These are phyloP conservation scores for Blastobotrys attinorum DNA, from an alignment of 805 yeast species.

Conservation along the genomic window DNA sequence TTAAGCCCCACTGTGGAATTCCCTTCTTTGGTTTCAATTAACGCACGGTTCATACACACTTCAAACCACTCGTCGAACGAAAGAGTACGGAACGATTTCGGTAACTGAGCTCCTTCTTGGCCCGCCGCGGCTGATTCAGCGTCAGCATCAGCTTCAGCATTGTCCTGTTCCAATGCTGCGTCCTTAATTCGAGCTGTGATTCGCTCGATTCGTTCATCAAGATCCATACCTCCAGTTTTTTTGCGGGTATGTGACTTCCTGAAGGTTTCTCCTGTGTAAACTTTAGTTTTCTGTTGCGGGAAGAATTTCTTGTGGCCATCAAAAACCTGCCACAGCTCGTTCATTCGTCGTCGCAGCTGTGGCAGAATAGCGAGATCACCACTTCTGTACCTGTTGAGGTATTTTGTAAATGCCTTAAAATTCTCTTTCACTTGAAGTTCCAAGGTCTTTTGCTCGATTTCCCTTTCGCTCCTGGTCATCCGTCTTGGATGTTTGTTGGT, in stretches of 20 bases:
- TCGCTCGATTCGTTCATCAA: conserved; percentile 47
- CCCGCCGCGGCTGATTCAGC: conserved; percentile 29
- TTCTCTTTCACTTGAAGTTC: conserved; percentile 46
- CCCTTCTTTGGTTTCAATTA: conserved; percentile 56
- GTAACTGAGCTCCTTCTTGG: neutral
- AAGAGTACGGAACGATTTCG: conserved; percentile 59
- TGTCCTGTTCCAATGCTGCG: conserved; percentile 34
- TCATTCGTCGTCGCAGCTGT: conserved; percentile 78
- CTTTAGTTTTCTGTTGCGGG: conserved; percentile 63
- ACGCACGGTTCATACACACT: conserved; percentile 69
- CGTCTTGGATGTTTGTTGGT: conserved; percentile 4
- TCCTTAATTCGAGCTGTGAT: conserved; percentile 15
- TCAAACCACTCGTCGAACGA: conserved; percentile 77
- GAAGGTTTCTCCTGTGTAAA: conserved; percentile 57
- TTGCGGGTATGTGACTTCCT: conserved; percentile 43
- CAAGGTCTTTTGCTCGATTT: conserved; percentile 50
- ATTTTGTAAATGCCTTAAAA: conserved; percentile 45
- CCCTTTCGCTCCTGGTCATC: conserved; percentile 32
- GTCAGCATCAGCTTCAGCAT: conserved; percentile 35
- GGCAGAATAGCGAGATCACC: conserved; percentile 55
- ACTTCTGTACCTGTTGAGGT: conserved; percentile 39
- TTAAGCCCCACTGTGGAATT: conserved; percentile 55
- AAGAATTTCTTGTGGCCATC: conserved; percentile 71
- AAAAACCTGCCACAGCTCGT: conserved; percentile 77
- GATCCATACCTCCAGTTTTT: conserved; percentile 50